Evolutionary conservation across 805 yeast species (phyloP).

Genomic region (Suhomyces sp.): DNA sequence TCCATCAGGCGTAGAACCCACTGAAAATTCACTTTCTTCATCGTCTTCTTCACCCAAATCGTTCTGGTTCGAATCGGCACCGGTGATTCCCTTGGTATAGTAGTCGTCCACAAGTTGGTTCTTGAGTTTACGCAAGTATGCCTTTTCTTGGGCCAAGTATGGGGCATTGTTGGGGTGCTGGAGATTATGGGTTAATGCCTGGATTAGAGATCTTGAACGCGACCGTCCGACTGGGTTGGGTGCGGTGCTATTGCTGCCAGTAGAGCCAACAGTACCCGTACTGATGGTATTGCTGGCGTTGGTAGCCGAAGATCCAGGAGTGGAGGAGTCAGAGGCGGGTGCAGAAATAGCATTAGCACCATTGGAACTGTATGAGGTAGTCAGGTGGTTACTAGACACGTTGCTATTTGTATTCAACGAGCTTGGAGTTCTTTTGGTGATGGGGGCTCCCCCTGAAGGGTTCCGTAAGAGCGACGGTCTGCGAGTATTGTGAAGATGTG

Average conservation of each 20-base stretch:
- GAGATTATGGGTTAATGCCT: constrained; percentile 15
- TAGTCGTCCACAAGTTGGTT: constrained; percentile 66
- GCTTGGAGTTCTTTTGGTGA: neutral
- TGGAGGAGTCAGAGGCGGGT: neutral
- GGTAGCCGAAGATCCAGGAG: neutral
- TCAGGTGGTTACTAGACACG: neutral
- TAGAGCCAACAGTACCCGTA: neutral
- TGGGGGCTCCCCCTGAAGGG: constrained; percentile 1
- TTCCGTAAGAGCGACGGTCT: constrained; percentile 7
- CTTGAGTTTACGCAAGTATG: constrained; percentile 60
- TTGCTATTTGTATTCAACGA: neutral
- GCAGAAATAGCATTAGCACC: neutral
- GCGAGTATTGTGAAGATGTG: constrained; percentile 2
- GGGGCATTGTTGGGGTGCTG: constrained; percentile 26
- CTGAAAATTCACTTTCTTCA: constrained; percentile 30
- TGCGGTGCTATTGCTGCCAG: neutral
- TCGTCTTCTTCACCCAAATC: constrained; percentile 25
- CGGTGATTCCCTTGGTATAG: constrained; percentile 63
- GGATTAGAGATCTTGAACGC: constrained; percentile 18
- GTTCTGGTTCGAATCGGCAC: constrained; percentile 28
- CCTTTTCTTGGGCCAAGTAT: constrained; percentile 62
- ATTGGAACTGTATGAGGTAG: neutral
- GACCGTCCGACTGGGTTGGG: constrained; percentile 4
- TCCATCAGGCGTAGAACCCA: constrained; percentile 27
- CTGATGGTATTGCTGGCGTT: constrained; percentile 1